Conservation (phyloP, 495 filamentous ascomycete genomes). For the Xylaria flabelliformis region DNA sequence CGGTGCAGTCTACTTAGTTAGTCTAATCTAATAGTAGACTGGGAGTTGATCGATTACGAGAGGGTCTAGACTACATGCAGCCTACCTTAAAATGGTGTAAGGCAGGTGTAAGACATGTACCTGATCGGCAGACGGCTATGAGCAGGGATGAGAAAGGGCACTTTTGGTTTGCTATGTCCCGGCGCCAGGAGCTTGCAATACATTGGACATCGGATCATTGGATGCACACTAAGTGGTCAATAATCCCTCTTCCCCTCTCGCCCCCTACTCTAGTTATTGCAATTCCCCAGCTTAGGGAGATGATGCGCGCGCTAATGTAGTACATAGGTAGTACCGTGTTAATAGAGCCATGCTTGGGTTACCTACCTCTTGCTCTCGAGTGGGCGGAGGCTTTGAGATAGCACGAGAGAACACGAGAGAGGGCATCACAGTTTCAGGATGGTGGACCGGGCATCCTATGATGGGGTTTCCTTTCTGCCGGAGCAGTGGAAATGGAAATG, state of each 20-base stretch:
- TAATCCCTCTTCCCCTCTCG: neutral
- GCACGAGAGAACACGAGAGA: neutral
- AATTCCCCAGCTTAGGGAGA: conserved; percentile 2
- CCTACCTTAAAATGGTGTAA: neutral
- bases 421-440: conserved; percentile 17
- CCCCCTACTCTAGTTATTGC: neutral
- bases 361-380: neutral
- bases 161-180: neutral
- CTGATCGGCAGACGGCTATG: neutral
- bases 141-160: neutral
- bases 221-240: neutral
- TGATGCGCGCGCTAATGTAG: conserved; percentile 4
- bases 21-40: neutral
- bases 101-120: neutral
- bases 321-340: neutral
- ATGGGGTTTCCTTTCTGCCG: conserved; percentile 7
- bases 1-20: no score
- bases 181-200: conserved; percentile 5
- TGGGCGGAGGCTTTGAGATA: neutral
- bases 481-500: neutral
- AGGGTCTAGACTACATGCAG: neutral
- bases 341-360: neutral
- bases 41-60: conserved; percentile 1
- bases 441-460: neutral
- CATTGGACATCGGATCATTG: neutral